Conservation (phyloP, 305 asterid species). For the Lippia alba region DNA sequence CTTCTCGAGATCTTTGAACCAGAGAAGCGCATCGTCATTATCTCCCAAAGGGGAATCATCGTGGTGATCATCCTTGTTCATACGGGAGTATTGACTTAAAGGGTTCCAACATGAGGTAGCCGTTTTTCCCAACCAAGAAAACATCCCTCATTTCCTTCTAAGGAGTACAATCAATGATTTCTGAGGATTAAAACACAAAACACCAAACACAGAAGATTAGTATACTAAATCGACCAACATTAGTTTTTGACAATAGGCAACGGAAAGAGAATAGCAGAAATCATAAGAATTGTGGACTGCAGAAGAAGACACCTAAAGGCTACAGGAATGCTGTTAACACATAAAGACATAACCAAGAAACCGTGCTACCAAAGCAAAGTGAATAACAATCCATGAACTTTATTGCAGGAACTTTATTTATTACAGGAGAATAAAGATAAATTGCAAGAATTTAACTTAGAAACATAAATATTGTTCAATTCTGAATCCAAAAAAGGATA, state of each 20-base stretch:
- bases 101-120: conserved; percentile 66
- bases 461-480: too few relatives aligned
- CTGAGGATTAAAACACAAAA: conserved; percentile 33
- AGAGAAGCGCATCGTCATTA: conserved; percentile 59
- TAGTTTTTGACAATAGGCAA: not conserved
- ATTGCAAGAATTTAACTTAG: too few relatives aligned
- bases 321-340: too few relatives aligned
- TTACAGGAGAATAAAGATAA: too few relatives aligned
- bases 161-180: conserved; percentile 36
- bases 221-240: too few relatives aligned
- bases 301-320: too few relatives aligned
- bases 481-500: too few relatives aligned
- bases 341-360: too few relatives aligned
- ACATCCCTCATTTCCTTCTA: conserved; percentile 79
- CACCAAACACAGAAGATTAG: not conserved
- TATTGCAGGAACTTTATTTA: too few relatives aligned
- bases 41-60: conserved; percentile 35
- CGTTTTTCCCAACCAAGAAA: conserved; percentile 72
- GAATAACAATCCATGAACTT: too few relatives aligned
- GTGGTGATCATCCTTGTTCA: conserved; percentile 56
- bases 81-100: conserved; percentile 60
- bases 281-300: too few relatives aligned
- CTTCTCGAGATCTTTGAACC: conserved; percentile 77
- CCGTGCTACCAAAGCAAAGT: too few relatives aligned
- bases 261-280: not conserved